Conservation (phyloP, 208 protist species). For the Trypanosoma avium region DNA sequence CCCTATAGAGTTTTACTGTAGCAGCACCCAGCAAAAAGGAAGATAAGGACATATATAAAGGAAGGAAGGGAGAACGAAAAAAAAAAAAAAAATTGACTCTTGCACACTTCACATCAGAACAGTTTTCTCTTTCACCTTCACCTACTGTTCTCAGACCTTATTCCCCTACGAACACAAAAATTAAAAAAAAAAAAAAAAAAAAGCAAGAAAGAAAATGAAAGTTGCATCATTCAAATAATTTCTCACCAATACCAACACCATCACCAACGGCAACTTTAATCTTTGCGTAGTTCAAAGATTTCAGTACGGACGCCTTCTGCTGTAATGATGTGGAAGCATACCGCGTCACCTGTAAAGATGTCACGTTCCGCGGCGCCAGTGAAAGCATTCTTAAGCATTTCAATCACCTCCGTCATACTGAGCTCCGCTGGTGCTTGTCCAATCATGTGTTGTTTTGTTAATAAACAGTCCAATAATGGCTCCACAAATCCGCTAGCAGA, state of each 20-base stretch:
- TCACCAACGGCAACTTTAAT: too few relatives aligned
- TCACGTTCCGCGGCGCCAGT: constrained; percentile 96
- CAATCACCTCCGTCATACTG: constrained; percentile 79
- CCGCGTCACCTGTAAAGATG: constrained; percentile 97
- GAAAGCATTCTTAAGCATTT: constrained; percentile 96
- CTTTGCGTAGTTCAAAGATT: constrained; percentile 68
- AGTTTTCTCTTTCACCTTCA: not conserved
- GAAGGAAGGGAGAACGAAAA: not conserved
- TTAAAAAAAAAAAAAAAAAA: too few relatives aligned
- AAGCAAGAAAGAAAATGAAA: too few relatives aligned
- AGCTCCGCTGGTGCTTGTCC: constrained; percentile 61
- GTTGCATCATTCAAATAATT: constrained; percentile 6
- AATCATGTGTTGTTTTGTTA: constrained; percentile 84
- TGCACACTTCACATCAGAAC: constrained; percentile 2
- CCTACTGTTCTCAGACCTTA: not conserved
- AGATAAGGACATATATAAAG: too few relatives aligned
- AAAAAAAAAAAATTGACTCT: constrained; percentile 1
- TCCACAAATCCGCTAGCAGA: constrained; percentile 94
- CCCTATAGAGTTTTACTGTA: too few relatives aligned
- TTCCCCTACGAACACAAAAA: too few relatives aligned
- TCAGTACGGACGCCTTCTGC: constrained; percentile 68
- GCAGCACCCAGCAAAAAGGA: too few relatives aligned
- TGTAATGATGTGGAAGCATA: constrained; percentile 94
- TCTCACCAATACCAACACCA: not conserved
- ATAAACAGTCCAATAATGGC: constrained; percentile 97